A percentile compares a stretch with the other conserved stretches of the same genome.
Conservation (phyloP, 2,329 filamentous ascomycete species). For the Monilinia vaccinii-corymbosi region DNA sequence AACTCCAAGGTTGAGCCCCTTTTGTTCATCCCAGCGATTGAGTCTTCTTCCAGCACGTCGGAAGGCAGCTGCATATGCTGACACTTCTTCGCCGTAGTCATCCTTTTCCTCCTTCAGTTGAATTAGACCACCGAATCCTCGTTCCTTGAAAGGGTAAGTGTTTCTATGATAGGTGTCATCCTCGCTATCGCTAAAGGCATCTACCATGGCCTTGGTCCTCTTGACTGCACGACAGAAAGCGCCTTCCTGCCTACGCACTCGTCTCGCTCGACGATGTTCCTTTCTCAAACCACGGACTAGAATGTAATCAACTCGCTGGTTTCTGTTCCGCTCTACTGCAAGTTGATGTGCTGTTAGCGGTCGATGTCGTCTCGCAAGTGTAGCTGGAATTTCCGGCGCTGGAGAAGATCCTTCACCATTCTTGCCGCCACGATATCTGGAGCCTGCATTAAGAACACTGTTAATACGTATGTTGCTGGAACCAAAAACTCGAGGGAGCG, state of each 20-base stretch:
- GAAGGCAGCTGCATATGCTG: conserved; percentile 56
- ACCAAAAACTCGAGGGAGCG: conserved; percentile 34
- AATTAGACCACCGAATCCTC: conserved; percentile 54
- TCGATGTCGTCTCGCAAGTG: conserved; percentile 49
- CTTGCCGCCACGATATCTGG: conserved; percentile 41
- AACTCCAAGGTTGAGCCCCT: conserved; percentile 23
- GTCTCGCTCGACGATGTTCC: conserved; percentile 54
- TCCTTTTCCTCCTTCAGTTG: conserved; percentile 54
- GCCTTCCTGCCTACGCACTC: conserved; percentile 53
- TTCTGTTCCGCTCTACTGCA: conserved; percentile 70
- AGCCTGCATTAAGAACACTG: conserved; percentile 20
- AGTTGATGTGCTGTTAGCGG: conserved; percentile 76
- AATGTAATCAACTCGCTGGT: conserved; percentile 72
- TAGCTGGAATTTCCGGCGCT: conserved; percentile 39
- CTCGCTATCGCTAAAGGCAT: conserved; percentile 55
- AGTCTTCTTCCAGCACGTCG: conserved; percentile 55
- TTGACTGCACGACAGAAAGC: conserved; percentile 57
- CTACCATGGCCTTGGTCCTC: conserved; percentile 47
- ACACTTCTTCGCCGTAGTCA: conserved; percentile 69
- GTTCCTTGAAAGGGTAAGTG: conserved; percentile 39
- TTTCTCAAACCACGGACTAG: conserved; percentile 64
- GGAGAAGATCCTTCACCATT: conserved; percentile 54
- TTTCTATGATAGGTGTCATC: conserved; percentile 39
- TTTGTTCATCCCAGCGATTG: conserved; percentile 55
- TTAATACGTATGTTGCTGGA: conserved; percentile 30